phyloP scores from a whole-genome alignment of 176 grass and related monocot species.

The bread wheat (Triticum aestivum) region DNA sequence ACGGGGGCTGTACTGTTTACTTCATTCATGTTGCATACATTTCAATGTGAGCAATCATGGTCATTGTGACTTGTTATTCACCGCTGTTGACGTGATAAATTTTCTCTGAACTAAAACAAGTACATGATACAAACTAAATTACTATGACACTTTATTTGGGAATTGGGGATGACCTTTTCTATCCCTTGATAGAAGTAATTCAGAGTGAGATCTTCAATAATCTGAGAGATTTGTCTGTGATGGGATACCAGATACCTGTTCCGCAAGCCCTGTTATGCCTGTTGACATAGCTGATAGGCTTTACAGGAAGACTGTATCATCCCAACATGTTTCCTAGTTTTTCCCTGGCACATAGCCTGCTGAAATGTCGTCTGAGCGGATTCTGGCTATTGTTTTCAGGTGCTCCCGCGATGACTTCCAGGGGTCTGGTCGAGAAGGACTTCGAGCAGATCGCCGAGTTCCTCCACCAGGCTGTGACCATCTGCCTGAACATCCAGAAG shows the following conservation, averaged over 20 bases:
- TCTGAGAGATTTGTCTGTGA: not conserved
- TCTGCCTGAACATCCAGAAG: conserved; percentile 90
- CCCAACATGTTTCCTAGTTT: not conserved
- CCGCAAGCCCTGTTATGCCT: not conserved
- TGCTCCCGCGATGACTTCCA: conserved; percentile 85
- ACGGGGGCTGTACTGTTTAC: not conserved
- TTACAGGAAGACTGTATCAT: not conserved
- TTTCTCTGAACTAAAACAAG: not conserved
- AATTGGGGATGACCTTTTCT: not conserved
- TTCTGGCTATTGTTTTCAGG: conserved; percentile 44
- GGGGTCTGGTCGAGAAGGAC: conserved; percentile 90
- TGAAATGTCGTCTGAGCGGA: not conserved
- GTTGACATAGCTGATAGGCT: not conserved
- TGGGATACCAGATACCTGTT: not conserved
- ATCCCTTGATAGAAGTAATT: not conserved
- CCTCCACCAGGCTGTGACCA: conserved; percentile 87
- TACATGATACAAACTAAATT: not conserved
- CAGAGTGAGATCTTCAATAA: not conserved
- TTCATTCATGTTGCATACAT: not conserved
- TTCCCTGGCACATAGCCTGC: not conserved
- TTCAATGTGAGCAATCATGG: not conserved
- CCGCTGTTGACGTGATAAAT: not conserved
- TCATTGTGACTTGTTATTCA: conserved; percentile 15
- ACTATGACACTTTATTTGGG: not conserved
- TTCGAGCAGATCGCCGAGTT: conserved; percentile 93